Evolutionary conservation across 164 flowering plant species (phyloP).

Genomic region (Paratinospora sagittata): DNA sequence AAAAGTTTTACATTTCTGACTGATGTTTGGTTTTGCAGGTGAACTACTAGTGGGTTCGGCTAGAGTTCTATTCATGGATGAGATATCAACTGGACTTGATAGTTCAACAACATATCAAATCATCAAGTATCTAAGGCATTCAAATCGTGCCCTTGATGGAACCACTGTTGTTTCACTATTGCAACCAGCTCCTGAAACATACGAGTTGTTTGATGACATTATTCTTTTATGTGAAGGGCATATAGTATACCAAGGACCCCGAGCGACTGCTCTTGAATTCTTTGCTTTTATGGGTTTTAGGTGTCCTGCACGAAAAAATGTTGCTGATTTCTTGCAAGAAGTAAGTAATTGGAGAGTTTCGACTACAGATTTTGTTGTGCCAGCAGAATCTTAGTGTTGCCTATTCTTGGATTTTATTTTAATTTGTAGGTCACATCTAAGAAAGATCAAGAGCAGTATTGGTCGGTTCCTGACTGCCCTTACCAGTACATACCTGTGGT

Average conservation of each 20-base stretch:
- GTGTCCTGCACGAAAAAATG: slow-evolving; percentile 87
- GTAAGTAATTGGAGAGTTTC: slow-evolving; percentile 36
- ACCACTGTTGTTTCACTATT: slow-evolving; percentile 86
- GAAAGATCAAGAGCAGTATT: slow-evolving; percentile 97
- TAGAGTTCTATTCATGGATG: slow-evolving; percentile 95
- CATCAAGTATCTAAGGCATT: slow-evolving; percentile 76
- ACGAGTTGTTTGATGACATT: slow-evolving; percentile 89
- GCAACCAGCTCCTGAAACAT: slow-evolving; percentile 97
- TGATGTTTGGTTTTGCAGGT: slow-evolving; percentile 43
- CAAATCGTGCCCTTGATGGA: slow-evolving; percentile 68
- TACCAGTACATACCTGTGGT: slow-evolving; percentile 60
- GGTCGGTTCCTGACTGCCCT: slow-evolving; percentile 59
- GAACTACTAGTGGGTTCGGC: slow-evolving; percentile 88
- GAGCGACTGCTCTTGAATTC: slow-evolving; percentile 62
- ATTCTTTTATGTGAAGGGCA: slow-evolving; percentile 87
- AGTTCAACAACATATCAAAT: slow-evolving; percentile 95
- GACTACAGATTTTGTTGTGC: not conserved
- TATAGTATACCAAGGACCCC: slow-evolving; percentile 92
- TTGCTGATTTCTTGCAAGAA: slow-evolving; percentile 97
- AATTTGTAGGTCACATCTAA: slow-evolving; percentile 64
- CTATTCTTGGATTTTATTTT: no score
- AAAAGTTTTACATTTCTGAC: slow-evolving; percentile 16
- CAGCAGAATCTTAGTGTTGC: not conserved
- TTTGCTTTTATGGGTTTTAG: slow-evolving; percentile 78
- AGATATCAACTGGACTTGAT: slow-evolving; percentile 94